phyloP scores from a whole-genome alignment of 208 protist species.

The Trypanosomatidae sp. region DNA sequence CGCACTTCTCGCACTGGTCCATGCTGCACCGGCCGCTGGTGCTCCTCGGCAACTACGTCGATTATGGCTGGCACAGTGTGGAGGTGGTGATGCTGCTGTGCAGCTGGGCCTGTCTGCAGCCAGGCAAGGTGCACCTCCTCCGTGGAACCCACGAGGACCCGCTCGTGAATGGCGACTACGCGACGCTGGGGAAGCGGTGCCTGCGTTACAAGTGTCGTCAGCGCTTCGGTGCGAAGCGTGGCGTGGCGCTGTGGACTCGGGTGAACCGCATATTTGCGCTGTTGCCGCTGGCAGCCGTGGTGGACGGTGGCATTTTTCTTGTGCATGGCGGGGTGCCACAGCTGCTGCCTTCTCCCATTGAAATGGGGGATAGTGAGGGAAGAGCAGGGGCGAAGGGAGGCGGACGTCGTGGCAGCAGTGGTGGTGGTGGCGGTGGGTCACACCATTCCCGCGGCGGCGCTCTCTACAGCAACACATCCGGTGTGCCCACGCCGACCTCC shows the following conservation, averaged over 20 bases:
- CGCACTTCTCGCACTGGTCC: slow-evolving; percentile 52
- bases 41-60: slow-evolving; percentile 98
- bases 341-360: slow-evolving; percentile 21
- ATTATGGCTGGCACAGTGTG: slow-evolving; percentile 85
- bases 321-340: slow-evolving; percentile 91
- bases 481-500: no score
- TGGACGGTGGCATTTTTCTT: slow-evolving; percentile 83
- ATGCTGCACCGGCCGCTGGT: slow-evolving; percentile 72
- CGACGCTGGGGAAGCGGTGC: slow-evolving; percentile 45
- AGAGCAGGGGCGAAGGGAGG: neutral
- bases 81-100: slow-evolving; percentile 77
- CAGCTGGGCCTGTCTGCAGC: slow-evolving; percentile 59
- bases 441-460: no score
- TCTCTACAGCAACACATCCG: no score
- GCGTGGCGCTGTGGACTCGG: slow-evolving; percentile 60
- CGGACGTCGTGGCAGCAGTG: no score
- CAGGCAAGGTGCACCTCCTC: slow-evolving; percentile 76
- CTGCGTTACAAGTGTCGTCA: slow-evolving; percentile 64
- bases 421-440: no score
- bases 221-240: slow-evolving; percentile 58
- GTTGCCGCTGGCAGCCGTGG: slow-evolving; percentile 80
- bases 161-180: slow-evolving; percentile 65
- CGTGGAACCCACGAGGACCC: slow-evolving; percentile 89
- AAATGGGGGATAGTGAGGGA: neutral
- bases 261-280: slow-evolving; percentile 72